These are phyloP conservation scores for Gnaphalium uliginosum DNA, from an alignment of 129 eudicot species.

Conservation along the genomic window DNA sequence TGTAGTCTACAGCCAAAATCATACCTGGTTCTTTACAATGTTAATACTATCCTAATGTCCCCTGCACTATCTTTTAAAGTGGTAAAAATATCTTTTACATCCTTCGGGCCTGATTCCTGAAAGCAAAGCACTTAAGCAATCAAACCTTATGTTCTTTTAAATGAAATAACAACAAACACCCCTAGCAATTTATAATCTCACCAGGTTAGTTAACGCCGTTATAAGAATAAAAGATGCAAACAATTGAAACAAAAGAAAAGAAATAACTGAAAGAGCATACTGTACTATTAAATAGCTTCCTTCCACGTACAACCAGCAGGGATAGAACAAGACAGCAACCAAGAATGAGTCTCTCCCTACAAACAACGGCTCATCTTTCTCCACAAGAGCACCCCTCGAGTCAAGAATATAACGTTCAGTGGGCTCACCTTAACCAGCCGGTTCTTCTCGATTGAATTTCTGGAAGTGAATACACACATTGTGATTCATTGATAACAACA, in stretches of 20 bases:
- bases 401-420: conserved; percentile 76
- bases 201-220: not conserved
- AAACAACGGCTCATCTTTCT: conserved; percentile 82
- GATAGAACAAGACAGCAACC: too few species aligned
- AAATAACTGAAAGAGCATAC: not conserved
- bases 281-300: conserved; percentile 25
- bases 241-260: conserved; percentile 12
- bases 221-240: conserved; percentile 13
- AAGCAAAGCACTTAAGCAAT: conserved; percentile 20
- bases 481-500: not conserved
- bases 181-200: not conserved
- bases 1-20: conserved; percentile 3
- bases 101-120: conserved; percentile 82
- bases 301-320: too few species aligned
- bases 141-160: not conserved
- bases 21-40: conserved; percentile 71
- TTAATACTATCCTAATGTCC: conserved; percentile 57
- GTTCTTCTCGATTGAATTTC: conserved; percentile 91
- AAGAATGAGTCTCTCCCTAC: too few species aligned
- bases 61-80: conserved; percentile 60
- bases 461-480: conserved; percentile 30
- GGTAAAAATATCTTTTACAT: conserved; percentile 62
- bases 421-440: conserved; percentile 92
- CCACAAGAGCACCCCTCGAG: conserved; percentile 87
- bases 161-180: not conserved